Evolutionary conservation across 768 basidiomycete species (phyloP).

Genomic region (Pleurotus cornucopiae): DNA sequence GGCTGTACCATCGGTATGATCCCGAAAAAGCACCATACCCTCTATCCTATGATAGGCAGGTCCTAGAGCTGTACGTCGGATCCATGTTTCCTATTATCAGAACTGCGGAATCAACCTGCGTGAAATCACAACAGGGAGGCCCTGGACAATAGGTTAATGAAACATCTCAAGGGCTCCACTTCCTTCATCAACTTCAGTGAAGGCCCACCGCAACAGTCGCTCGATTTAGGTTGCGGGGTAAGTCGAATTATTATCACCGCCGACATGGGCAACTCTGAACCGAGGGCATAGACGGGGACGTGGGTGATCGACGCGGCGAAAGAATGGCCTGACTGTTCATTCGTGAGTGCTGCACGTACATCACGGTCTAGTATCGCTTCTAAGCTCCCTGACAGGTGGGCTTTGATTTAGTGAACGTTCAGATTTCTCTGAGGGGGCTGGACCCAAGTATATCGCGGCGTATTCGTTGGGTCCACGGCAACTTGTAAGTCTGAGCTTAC

Average conservation of each 20-base stretch:
- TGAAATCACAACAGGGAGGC: conserved; percentile 37
- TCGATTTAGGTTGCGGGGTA: conserved; percentile 77
- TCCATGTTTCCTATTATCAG: not conserved
- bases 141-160: conserved; percentile 46
- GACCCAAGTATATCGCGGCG: conserved; percentile 49
- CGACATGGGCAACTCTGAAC: not conserved
- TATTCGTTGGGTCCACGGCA: conserved; percentile 71
- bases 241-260: conserved; percentile 18
- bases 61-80: conserved; percentile 62
- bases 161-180: conserved; percentile 48
- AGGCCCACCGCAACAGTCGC: conserved; percentile 43
- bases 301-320: conserved; percentile 75
- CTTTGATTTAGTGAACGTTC: conserved; percentile 74
- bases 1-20: conserved; percentile 62
- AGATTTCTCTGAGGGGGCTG: conserved; percentile 52
- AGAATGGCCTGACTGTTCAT: conserved; percentile 60
- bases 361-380: not conserved
- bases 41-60: conserved; percentile 60
- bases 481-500: conserved; percentile 48
- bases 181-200: conserved; percentile 57
- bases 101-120: not conserved
- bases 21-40: conserved; percentile 81
- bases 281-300: conserved; percentile 46
- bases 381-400: conserved; percentile 47
- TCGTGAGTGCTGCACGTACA: conserved; percentile 38